Conservation (phyloP, 805 yeast species). For the Zygotorulaspora danielsina region DNA sequence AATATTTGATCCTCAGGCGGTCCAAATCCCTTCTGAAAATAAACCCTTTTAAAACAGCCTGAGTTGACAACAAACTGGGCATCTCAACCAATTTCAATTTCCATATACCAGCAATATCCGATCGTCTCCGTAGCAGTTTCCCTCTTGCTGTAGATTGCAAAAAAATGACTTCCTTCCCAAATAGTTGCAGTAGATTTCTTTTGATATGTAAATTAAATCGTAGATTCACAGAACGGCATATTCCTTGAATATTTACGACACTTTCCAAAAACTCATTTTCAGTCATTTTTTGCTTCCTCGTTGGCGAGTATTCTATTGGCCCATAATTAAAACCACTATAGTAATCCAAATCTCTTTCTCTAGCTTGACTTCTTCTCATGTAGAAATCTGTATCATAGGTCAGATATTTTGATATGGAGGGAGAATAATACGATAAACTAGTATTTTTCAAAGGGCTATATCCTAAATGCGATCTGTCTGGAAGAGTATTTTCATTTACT, state of each 20-base stretch:
- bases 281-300: conserved; percentile 29
- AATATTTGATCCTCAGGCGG: conserved; percentile 19
- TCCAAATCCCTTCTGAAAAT: conserved; percentile 28
- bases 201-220: conserved; percentile 63
- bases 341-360: conserved; percentile 24
- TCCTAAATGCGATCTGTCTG: conserved; percentile 19
- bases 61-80: conserved; percentile 45
- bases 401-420: conserved; percentile 28
- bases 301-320: conserved; percentile 30
- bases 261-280: conserved; percentile 28
- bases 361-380: conserved; percentile 29
- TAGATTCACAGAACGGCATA: conserved; percentile 62
- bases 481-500: conserved; percentile 6
- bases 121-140: conserved; percentile 28
- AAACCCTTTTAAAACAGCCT: conserved; percentile 52
- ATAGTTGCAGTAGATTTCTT: conserved; percentile 56
- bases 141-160: conserved; percentile 56
- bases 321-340: conserved; percentile 24
- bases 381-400: conserved; percentile 30
- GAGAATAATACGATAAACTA: conserved; percentile 34
- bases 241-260: conserved; percentile 58
- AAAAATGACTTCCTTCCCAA: conserved; percentile 45
- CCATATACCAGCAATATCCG: background rate
- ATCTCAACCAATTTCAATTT: conserved; percentile 5
- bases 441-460: conserved; percentile 28